Base-by-base conservation (phyloP, 2,329 filamentous ascomycete species). In the Colletotrichum truncatum region DNA sequence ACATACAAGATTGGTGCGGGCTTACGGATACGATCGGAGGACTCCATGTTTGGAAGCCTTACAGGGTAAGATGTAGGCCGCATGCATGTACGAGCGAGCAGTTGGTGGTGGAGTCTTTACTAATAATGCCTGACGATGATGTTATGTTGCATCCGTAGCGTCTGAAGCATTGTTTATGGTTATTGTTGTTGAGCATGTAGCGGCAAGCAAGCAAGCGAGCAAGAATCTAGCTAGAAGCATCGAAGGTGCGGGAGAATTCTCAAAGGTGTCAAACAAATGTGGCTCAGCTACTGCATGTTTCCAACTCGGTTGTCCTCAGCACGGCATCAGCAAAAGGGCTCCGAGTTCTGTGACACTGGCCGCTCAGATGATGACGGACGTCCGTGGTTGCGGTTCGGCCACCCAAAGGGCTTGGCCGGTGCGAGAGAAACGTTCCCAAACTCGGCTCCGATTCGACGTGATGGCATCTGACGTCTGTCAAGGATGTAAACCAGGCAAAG, bases 291-390 rank as follows among this genome's bases (percentile, higher is more conserved):
- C 55, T 39, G 32, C 39, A 39, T 46, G 38, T 10, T 16, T 38
- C 25, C 45, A 11, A 41, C 39, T 39, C 11, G 5, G 25, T 4
- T 41, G 18, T 49, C 36, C 7, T 41, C 25, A n/a, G 12, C 5
- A 32, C 8, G 48, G 41, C 10, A 36, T 32, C 6, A 18, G 56
- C 26, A 60, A 54, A 16, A 18, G 8, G 21, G 3, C 7, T 62
- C 7, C 30, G 39, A 25, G n/a, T n/a, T n/a, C 30, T 57, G 41
- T 41, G 43, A 48, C 59, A 23, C 11, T 16, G 41, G 18, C n/a
- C 48, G 56, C 62, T 55, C 48, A 36, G 49, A 25, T 30, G 36
- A 21, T 26, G 49, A 66, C 57, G 57, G 63, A 66, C 49, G 49
- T 51, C 49, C 55, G 55, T 59, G 55, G 55, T 41, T 51, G 43